Conservation (phyloP, 345 rosid species). For the Garcia nutans region DNA sequence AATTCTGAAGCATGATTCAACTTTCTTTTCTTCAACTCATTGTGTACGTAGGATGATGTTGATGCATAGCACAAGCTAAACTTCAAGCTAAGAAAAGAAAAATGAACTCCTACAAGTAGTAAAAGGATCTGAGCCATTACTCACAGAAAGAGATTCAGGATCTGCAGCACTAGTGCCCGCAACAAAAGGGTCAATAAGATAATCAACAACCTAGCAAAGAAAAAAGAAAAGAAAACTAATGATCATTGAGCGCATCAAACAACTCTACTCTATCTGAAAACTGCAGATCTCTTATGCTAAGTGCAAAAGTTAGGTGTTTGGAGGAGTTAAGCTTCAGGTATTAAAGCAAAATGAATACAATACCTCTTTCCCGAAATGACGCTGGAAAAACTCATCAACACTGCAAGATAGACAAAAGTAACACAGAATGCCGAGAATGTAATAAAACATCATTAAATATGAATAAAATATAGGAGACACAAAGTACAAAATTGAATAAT, state of each 20-base stretch:
- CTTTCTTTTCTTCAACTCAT: neutral
- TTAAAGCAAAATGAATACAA: conserved; percentile 8
- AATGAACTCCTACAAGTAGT: conserved; percentile 15
- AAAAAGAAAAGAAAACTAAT: conserved; percentile 18
- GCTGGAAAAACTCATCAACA: conserved; percentile 68
- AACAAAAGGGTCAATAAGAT: conserved; percentile 88
- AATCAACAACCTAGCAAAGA: conserved; percentile 78
- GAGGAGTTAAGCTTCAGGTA: neutral
- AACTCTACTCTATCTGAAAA: neutral
- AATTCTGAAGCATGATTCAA: neutral
- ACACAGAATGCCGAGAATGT: conserved; percentile 3
- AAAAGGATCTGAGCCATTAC: conserved; percentile 31
- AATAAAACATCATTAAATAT: neutral
- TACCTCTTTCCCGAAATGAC: conserved; percentile 93
- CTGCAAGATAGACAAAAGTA: conserved; percentile 41
- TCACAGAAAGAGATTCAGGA: conserved; percentile 90
- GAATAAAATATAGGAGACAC: neutral
- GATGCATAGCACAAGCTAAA: neutral
- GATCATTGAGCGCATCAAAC: conserved; percentile 2
- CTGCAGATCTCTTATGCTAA: neutral
- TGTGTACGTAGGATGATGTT: neutral
- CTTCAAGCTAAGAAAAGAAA: neutral
- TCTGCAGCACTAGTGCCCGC: conserved; percentile 91
- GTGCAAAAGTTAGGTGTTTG: neutral
- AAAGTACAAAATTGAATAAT: neutral